Conservation (phyloP, 1,139 yeast species). For the Sugiyamaella neomexicana region DNA sequence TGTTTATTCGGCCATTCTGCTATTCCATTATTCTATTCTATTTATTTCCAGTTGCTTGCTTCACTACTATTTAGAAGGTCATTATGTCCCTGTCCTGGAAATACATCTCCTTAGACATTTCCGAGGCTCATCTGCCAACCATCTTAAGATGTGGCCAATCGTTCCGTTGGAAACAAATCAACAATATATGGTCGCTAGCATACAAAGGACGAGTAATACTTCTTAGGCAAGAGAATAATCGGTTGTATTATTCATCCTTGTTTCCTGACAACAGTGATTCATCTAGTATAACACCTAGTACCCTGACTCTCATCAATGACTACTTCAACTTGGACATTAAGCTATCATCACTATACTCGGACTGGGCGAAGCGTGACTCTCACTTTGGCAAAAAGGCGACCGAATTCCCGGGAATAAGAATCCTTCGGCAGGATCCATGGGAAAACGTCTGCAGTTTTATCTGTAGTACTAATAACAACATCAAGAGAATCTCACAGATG, state of each 20-base stretch:
- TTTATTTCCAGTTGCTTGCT: too few species aligned
- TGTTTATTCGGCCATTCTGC: too few species aligned
- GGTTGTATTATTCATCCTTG: constrained; percentile 39
- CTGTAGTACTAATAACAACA: constrained; percentile 94
- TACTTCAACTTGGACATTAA: constrained; percentile 69
- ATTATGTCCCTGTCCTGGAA: constrained; percentile 30
- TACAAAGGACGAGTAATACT: constrained; percentile 41
- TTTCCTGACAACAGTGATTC: constrained; percentile 5
- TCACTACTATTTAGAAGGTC: too few species aligned
- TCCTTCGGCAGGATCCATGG: constrained; percentile 94
- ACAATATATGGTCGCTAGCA: constrained; percentile 40
- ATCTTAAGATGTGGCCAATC: constrained; percentile 85
- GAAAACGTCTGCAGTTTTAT: constrained; percentile 87
- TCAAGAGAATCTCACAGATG: constrained; percentile 90
- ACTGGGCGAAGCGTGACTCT: constrained; percentile 63
- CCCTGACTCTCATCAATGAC: constrained; percentile 53
- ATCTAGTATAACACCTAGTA: constrained; percentile 19
- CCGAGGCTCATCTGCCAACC: constrained; percentile 61
- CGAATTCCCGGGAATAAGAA: constrained; percentile 69
- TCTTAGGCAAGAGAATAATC: constrained; percentile 37
- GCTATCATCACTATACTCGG: constrained; percentile 52
- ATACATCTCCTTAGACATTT: constrained; percentile 30
- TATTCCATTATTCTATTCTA: too few species aligned
- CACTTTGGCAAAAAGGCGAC: constrained; percentile 44
- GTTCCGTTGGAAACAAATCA: constrained; percentile 42